phyloP scores from a whole-genome alignment of 768 basidiomycete species.

The Psilocybe cubensis region DNA sequence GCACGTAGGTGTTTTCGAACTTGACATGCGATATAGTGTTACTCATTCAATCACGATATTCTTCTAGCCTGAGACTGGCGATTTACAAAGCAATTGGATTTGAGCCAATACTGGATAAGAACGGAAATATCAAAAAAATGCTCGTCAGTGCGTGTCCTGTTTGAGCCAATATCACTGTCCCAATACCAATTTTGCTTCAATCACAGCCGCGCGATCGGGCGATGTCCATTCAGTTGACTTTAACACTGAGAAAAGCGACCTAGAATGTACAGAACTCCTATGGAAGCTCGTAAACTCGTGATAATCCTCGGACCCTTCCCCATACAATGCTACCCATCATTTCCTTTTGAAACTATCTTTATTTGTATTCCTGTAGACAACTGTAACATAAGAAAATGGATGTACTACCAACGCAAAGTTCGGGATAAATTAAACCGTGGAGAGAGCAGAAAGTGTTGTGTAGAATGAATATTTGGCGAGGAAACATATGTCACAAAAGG shows the following conservation, averaged over 20 bases:
- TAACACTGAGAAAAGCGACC: conserved; percentile 32
- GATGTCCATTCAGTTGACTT: conserved; percentile 48
- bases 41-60: conserved; percentile 1
- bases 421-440: not conserved
- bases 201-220: conserved; percentile 51
- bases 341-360: not conserved
- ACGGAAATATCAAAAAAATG: conserved; percentile 57
- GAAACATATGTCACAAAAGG: not conserved
- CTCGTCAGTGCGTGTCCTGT: conserved; percentile 71
- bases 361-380: conserved; percentile 13
- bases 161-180: not conserved
- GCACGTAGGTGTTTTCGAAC: conserved; percentile 50
- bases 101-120: conserved; percentile 60
- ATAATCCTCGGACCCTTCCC: conserved; percentile 8
- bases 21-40: not conserved
- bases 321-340: not conserved
- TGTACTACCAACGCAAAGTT: conserved; percentile 10
- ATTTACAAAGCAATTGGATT: conserved; percentile 77
- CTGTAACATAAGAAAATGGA: conserved; percentile 18
- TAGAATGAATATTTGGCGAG: too few species aligned
- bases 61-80: conserved; percentile 61
- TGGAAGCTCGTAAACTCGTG: conserved; percentile 52
- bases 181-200: not conserved
- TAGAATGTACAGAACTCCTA: conserved; percentile 41
- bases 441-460: not conserved